phyloP scores from a whole-genome alignment of 2,329 filamentous ascomycete genomes.

The Clonostachys sp. region DNA sequence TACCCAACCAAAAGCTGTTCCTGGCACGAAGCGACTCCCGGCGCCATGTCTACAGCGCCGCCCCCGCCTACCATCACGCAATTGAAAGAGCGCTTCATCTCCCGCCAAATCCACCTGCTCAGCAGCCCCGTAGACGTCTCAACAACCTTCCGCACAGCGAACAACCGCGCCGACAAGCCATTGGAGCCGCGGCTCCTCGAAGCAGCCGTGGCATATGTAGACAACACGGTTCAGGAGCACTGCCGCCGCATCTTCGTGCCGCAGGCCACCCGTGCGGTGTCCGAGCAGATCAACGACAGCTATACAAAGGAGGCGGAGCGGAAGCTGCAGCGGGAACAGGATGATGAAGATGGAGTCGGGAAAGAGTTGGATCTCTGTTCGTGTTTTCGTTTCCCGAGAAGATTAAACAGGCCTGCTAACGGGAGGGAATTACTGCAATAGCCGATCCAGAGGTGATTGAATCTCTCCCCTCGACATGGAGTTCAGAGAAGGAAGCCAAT shows the following conservation, averaged over 20 bases:
- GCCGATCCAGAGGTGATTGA: conserved; percentile 37
- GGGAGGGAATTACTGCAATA: conserved; percentile 8
- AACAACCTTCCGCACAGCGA: conserved; percentile 42
- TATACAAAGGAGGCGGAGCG: conserved; percentile 48
- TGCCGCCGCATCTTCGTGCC: conserved; percentile 61
- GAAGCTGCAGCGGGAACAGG: conserved; percentile 20
- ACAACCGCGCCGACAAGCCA: conserved; percentile 32
- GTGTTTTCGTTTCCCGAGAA: conserved; percentile 3
- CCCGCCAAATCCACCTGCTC: conserved; percentile 57
- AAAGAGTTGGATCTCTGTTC: conserved; percentile 39
- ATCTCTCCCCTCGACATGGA: conserved; percentile 42
- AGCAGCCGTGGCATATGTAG: conserved; percentile 53
- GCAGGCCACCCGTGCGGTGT: conserved; percentile 65
- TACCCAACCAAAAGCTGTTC: too few relatives aligned
- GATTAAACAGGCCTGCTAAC: background rate
- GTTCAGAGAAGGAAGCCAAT: conserved; percentile 25
- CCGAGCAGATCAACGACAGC: conserved; percentile 65
- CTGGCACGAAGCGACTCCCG: too few relatives aligned
- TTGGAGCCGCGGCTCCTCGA: conserved; percentile 47
- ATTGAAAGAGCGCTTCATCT: conserved; percentile 58
- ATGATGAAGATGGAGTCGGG: conserved; percentile 27
- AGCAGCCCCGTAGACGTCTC: conserved; percentile 32
- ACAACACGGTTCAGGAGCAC: conserved; percentile 61
- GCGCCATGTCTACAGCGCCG: background rate
- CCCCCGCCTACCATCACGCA: conserved; percentile 4